phyloP scores from a whole-genome alignment of 2,329 filamentous ascomycete genomes.

The Colletotrichum musicola region DNA sequence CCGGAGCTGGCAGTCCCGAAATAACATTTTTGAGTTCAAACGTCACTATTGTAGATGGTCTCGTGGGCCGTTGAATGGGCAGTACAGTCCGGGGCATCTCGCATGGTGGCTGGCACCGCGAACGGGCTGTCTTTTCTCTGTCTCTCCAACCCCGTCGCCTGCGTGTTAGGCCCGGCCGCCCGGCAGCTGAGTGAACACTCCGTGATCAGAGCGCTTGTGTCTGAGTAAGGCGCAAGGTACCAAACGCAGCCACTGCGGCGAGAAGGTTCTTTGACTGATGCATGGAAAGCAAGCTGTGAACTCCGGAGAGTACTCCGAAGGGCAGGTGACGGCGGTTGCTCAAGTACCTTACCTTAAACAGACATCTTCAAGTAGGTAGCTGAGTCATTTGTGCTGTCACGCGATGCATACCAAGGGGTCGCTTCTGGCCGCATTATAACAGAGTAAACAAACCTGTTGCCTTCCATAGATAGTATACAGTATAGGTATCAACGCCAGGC shows the following conservation, averaged over 20 bases:
- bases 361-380: too few relatives aligned
- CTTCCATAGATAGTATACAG: too few relatives aligned
- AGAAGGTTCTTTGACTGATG: background rate
- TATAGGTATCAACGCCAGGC: too few relatives aligned
- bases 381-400: background rate
- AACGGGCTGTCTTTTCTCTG: background rate
- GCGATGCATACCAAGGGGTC: background rate
- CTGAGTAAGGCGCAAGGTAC: background rate
- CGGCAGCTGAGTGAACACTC: constrained; percentile 8
- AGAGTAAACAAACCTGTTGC: too few relatives aligned
- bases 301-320: background rate
- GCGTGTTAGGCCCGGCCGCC: background rate
- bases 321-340: background rate
- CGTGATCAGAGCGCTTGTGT: constrained; percentile 5
- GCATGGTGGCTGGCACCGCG: background rate
- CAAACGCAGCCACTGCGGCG: background rate
- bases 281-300: too few relatives aligned
- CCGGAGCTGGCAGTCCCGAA: background rate
- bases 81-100: background rate
- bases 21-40: background rate
- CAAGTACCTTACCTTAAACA: too few relatives aligned
- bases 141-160: background rate
- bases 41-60: background rate
- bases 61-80: background rate
- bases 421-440: too few relatives aligned